Percentiles rank a stretch among this genome's conserved stretches.
phyloP scores from a whole-genome alignment of 2,329 filamentous ascomycete genomes.

The Coleophoma cylindrospora region DNA sequence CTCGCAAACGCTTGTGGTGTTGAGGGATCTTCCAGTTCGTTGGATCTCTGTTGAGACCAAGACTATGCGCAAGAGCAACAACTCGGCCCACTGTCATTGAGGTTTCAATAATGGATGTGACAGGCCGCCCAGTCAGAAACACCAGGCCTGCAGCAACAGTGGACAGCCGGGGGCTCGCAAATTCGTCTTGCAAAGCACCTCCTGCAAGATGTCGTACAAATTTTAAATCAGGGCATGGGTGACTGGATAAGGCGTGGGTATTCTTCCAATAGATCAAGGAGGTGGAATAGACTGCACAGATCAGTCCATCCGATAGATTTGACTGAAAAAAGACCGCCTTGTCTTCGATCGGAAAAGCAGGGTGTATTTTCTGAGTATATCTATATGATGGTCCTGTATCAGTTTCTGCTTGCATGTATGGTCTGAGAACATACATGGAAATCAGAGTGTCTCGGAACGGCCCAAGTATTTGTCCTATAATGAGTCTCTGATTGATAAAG shows the following conservation, averaged over 20 bases:
- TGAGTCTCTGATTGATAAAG: background rate
- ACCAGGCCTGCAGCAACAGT: constrained; percentile 52
- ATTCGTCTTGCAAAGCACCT: constrained; percentile 54
- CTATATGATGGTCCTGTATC: constrained; percentile 21
- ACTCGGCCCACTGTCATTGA: constrained; percentile 43
- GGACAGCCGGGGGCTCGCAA: constrained; percentile 52
- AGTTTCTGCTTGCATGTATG: too few relatives aligned
- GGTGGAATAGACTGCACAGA: constrained; percentile 54
- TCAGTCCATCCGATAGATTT: constrained; percentile 47
- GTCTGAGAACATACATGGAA: background rate
- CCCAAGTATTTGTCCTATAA: background rate
- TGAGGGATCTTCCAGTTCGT: constrained; percentile 44
- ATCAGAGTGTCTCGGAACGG: constrained; percentile 15
- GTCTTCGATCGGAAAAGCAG: constrained; percentile 58
- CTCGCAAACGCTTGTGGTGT: constrained; percentile 43
- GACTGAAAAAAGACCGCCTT: constrained; percentile 30
- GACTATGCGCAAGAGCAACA: constrained; percentile 45
- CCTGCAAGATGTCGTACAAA: constrained; percentile 60
- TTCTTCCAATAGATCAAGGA: constrained; percentile 52
- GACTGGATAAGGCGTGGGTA: constrained; percentile 33
- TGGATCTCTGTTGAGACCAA: constrained; percentile 50
- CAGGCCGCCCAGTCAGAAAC: constrained; percentile 54
- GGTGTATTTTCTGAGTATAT: constrained; percentile 50
- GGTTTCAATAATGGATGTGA: constrained; percentile 54
- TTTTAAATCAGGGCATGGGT: constrained; percentile 49